A percentile compares a stretch with the other conserved stretches of the same genome.
Conservation (phyloP, 192 early-diverging fungal species). For the Umbelopsis isabellina region DNA sequence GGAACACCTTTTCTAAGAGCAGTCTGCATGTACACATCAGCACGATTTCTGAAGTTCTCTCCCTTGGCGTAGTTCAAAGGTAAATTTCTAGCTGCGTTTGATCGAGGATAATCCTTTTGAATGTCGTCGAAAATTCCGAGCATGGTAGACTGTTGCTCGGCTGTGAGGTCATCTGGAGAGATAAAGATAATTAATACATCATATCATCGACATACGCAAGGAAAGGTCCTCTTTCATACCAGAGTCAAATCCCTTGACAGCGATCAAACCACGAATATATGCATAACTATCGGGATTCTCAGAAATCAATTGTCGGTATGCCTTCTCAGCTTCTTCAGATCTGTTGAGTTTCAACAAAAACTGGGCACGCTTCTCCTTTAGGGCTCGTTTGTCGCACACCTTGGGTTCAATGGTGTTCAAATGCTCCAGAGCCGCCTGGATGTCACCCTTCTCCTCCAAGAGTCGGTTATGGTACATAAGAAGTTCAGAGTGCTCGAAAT, state of each 20-base stretch:
- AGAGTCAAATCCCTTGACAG: constrained; percentile 52
- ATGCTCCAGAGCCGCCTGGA: constrained; percentile 74
- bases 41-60: constrained; percentile 61
- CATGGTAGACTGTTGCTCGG: constrained; percentile 38
- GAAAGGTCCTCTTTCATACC: constrained; percentile 30
- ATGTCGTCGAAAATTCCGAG: constrained; percentile 22
- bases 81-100: constrained; percentile 77
- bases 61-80: constrained; percentile 78
- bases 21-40: constrained; percentile 68
- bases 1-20: constrained; percentile 92
- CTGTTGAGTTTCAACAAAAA: constrained; percentile 69
- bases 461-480: constrained; percentile 86
- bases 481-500: constrained; percentile 82
- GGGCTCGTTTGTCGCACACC: constrained; percentile 73
- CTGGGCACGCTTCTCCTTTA: constrained; percentile 78
- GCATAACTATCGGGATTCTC: constrained; percentile 80
- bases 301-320: constrained; percentile 76
- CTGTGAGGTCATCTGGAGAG: constrained; percentile 21
- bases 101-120: constrained; percentile 66
- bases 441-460: constrained; percentile 83
- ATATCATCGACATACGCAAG: neutral
- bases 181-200: neutral
- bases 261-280: constrained; percentile 71
- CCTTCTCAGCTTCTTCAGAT: constrained; percentile 70
- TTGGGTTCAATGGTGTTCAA: constrained; percentile 73